These are phyloP conservation scores for Xylariaceae sp. DNA, from an alignment of 2,329 filamentous ascomycete genomes.

Conservation along the genomic window DNA sequence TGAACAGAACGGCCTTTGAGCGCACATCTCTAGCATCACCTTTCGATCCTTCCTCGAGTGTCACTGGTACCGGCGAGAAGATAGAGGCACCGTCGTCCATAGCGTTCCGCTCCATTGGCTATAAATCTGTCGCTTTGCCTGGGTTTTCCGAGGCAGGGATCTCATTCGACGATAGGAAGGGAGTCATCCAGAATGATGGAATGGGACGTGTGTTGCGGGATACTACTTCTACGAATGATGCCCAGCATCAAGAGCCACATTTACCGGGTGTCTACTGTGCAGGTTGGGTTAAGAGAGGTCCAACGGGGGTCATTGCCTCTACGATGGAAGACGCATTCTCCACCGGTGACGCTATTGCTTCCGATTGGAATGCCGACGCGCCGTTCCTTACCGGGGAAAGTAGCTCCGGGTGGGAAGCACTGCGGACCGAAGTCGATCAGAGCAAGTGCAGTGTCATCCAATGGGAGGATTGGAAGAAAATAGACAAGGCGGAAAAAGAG, in stretches of 20 bases:
- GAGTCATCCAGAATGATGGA: constrained; percentile 82
- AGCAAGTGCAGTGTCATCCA: constrained; percentile 65
- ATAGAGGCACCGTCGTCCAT: constrained; percentile 64
- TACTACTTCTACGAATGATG: constrained; percentile 33
- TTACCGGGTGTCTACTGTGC: constrained; percentile 83
- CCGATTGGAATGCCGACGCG: constrained; percentile 66
- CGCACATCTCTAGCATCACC: constrained; percentile 58
- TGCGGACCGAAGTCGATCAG: constrained; percentile 62
- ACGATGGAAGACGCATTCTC: constrained; percentile 95
- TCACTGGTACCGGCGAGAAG: constrained; percentile 52
- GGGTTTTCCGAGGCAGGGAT: constrained; percentile 76
- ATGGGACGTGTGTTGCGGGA: constrained; percentile 67
- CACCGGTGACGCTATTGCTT: constrained; percentile 79
- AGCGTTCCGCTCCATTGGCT: constrained; percentile 94
- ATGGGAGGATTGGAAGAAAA: constrained; percentile 84
- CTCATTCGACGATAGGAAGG: constrained; percentile 73
- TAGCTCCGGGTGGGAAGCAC: constrained; percentile 72
- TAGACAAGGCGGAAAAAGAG: constrained; percentile 76
- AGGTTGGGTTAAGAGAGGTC: constrained; percentile 94
- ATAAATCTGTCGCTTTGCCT: constrained; percentile 77
- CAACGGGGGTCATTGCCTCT: constrained; percentile 92
- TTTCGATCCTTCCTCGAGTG: constrained; percentile 55
- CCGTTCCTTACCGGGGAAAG: constrained; percentile 42
- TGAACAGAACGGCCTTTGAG: constrained; percentile 71
- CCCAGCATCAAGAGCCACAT: constrained; percentile 45